Evolutionary conservation across 805 yeast genomes (phyloP).

Genomic region (Kodamaea fukazawae): DNA sequence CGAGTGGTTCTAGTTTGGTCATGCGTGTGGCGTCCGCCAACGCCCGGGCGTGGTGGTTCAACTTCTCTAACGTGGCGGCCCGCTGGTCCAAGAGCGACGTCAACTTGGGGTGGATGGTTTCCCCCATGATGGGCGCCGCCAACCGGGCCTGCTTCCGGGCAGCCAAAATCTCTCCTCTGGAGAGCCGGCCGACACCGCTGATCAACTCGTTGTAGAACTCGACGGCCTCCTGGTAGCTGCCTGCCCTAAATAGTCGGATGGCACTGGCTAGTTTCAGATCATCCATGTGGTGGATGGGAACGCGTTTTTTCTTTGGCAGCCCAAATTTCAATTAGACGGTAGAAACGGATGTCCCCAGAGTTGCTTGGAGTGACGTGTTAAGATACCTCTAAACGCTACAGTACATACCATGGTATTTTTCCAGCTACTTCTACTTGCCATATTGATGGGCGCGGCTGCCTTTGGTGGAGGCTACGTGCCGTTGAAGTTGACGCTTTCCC

Average conservation of each 20-base stretch:
- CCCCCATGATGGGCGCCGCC: conserved; percentile 27
- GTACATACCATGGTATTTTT: no score
- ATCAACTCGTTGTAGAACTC: conserved; percentile 25
- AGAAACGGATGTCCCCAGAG: no score
- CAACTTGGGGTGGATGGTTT: conserved; percentile 35
- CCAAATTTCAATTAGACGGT: no score
- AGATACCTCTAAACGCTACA: no score
- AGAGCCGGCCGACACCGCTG: conserved; percentile 14
- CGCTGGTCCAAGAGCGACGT: conserved; percentile 42
- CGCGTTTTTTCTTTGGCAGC: no score
- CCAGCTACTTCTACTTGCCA: conserved; percentile 9
- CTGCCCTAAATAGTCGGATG: conserved; percentile 29
- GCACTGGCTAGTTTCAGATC: conserved; percentile 18
- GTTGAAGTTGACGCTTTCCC: conserved; percentile 23
- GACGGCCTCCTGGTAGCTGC: conserved; percentile 29
- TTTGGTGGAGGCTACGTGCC: conserved; percentile 26
- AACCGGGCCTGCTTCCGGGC: conserved; percentile 1
- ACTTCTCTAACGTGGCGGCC: conserved; percentile 49
- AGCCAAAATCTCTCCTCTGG: conserved; percentile 6
- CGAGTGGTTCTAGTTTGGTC: conserved; percentile 38
- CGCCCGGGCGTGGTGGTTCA: conserved; percentile 30
- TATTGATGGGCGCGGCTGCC: conserved; percentile 20
- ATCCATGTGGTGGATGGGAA: no score
- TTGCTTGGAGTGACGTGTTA: no score
- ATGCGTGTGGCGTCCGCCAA: conserved; percentile 36